Percentiles rank a stretch among this genome's conserved stretches.
Evolutionary conservation across 345 rosid genomes (phyloP).

Genomic region (Durio zibethinus): DNA sequence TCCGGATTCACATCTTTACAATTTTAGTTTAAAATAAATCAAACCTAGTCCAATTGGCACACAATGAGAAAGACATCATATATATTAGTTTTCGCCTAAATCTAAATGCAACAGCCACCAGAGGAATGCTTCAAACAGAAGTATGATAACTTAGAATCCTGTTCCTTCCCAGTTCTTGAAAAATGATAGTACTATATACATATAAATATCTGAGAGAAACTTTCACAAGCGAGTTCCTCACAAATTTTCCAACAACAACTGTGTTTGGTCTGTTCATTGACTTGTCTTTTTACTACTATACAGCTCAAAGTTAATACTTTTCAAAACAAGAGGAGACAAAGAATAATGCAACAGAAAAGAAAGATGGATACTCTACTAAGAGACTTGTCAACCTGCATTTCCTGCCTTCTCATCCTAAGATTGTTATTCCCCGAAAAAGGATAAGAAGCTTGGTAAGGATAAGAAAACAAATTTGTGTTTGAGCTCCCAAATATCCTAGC

Average conservation of each 20-base stretch:
- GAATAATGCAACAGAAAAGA: conserved; percentile 63
- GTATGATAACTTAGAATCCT: no score
- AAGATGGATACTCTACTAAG: conserved; percentile 72
- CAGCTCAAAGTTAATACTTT: background rate
- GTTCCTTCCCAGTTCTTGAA: background rate
- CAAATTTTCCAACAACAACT: background rate
- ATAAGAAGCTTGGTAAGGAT: conserved; percentile 41
- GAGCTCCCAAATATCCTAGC: conserved; percentile 52
- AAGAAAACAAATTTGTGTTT: conserved; percentile 40
- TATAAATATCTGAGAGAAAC: background rate
- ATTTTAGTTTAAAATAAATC: no score
- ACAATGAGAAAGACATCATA: no score
- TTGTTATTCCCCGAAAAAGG: conserved; percentile 31
- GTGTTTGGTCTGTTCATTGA: background rate
- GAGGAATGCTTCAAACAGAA: no score
- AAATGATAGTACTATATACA: background rate
- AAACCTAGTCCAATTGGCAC: no score
- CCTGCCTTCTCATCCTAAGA: conserved; percentile 71
- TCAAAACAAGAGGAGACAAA: conserved; percentile 79
- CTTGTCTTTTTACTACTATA: background rate
- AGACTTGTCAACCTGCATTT: conserved; percentile 62
- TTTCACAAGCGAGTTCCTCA: background rate
- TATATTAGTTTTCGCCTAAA: no score
- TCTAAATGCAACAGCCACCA: no score
- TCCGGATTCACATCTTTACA: no score